A percentile compares a stretch with the other conserved stretches of the same genome.
Evolutionary conservation across 129 eudicot species (phyloP).

Genomic region (Helichrysum umbraculigerum): DNA sequence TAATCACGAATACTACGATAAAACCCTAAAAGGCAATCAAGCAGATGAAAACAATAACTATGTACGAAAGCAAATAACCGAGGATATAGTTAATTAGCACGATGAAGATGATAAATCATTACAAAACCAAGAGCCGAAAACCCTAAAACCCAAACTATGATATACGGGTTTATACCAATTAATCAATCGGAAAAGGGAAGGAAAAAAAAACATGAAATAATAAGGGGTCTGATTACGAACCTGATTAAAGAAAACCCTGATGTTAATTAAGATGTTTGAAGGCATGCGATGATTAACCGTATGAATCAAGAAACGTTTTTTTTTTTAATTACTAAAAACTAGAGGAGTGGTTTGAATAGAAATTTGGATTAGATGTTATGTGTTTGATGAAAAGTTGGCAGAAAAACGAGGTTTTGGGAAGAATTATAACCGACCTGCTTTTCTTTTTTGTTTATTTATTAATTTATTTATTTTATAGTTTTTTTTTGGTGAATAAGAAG

Average conservation of each 20-base stretch:
- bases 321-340: not conserved
- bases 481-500: too few species aligned
- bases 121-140: not conserved
- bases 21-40: not conserved
- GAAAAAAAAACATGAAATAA: not conserved
- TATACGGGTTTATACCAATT: not conserved
- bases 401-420: not conserved
- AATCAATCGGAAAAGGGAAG: not conserved
- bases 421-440: not conserved
- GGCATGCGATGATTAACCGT: not conserved
- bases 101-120: not conserved
- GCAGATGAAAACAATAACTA: not conserved
- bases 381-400: slow-evolving; percentile 2
- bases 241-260: not conserved
- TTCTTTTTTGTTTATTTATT: not conserved
- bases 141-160: not conserved
- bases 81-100: not conserved
- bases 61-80: not conserved
- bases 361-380: not conserved
- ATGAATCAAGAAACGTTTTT: not conserved
- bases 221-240: not conserved
- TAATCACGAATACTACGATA: not conserved
- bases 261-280: not conserved
- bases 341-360: not conserved
- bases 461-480: too few species aligned